Evolutionary conservation across 108 stramenopile genomes (phyloP).

Genomic region (Nannochloropsis oceanica): DNA sequence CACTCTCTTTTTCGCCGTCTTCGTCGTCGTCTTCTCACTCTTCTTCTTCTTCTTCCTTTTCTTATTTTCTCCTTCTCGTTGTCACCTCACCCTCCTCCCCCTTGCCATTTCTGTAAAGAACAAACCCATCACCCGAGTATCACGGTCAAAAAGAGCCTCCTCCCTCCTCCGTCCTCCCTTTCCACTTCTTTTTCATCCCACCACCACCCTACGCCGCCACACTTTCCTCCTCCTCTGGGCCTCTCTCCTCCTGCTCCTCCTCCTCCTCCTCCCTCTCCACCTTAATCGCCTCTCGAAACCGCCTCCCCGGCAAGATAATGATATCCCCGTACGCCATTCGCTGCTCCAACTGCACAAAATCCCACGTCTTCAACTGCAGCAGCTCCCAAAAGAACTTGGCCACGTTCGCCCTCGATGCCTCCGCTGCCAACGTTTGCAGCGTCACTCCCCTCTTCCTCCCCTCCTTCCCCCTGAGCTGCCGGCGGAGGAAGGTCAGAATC

Average conservation of each 20-base stretch:
- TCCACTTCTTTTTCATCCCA: too few species aligned
- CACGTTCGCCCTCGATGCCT: slow-evolving; percentile 57
- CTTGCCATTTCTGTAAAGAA: too few species aligned
- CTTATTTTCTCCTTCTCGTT: too few species aligned
- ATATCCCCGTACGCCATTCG: slow-evolving; percentile 76
- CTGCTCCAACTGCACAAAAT: slow-evolving; percentile 80
- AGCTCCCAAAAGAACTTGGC: slow-evolving; percentile 74
- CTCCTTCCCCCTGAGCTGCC: slow-evolving; percentile 41
- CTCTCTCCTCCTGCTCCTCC: neutral
- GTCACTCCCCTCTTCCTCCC: slow-evolving; percentile 39
- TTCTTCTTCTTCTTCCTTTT: too few species aligned
- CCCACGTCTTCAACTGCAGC: slow-evolving; percentile 93
- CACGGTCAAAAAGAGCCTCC: too few species aligned
- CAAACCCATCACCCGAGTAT: too few species aligned
- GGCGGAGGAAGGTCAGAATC: slow-evolving; percentile 45
- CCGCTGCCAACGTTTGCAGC: slow-evolving; percentile 48
- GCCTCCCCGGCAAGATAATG: slow-evolving; percentile 38
- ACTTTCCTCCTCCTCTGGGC: neutral
- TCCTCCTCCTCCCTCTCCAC: neutral
- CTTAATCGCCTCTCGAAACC: slow-evolving; percentile 34
- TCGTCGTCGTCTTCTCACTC: too few species aligned
- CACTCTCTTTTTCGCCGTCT: too few species aligned
- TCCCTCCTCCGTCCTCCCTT: too few species aligned
- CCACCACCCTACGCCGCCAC: neutral
- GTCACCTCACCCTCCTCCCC: too few species aligned